A percentile compares a stretch with the other conserved stretches of the same genome.
These are phyloP conservation scores for Xylaria sp. DNA, from an alignment of 2,329 filamentous ascomycete species.

Conservation along the genomic window DNA sequence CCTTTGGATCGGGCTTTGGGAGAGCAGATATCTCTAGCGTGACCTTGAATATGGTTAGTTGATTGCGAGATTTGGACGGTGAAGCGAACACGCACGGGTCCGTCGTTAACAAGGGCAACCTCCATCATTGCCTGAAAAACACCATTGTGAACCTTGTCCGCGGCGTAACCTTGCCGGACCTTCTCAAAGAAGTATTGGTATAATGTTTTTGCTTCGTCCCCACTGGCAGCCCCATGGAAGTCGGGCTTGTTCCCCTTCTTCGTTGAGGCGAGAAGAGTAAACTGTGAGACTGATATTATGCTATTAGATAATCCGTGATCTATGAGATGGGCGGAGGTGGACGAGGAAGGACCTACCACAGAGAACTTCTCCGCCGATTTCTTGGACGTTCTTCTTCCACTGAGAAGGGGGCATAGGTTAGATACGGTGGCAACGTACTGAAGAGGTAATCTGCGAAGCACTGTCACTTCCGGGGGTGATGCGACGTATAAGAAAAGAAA, in stretches of 20 bases:
- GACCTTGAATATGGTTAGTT: slow-evolving; percentile 41
- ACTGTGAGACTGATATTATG: slow-evolving; percentile 78
- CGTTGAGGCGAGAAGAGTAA: slow-evolving; percentile 90
- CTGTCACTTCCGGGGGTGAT: not conserved
- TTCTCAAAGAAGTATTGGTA: slow-evolving; percentile 85
- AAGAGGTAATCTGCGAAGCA: not conserved
- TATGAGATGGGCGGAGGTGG: not conserved
- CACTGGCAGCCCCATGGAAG: slow-evolving; percentile 85
- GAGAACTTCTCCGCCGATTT: slow-evolving; percentile 90
- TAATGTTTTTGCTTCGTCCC: slow-evolving; percentile 76
- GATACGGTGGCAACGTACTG: slow-evolving; percentile 6
- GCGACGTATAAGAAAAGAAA: slow-evolving; percentile 11
- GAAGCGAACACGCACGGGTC: slow-evolving; percentile 58
- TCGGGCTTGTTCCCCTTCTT: slow-evolving; percentile 96
- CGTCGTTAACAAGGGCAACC: slow-evolving; percentile 88
- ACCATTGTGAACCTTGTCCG: slow-evolving; percentile 87
- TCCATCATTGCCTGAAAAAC: slow-evolving; percentile 99
- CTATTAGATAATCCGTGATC: slow-evolving; percentile 9
- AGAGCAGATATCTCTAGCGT: slow-evolving; percentile 45
- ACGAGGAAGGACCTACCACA: slow-evolving; percentile 69
- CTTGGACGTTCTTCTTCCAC: slow-evolving; percentile 91
- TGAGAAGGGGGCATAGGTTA: slow-evolving; percentile 46
- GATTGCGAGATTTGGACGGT: not conserved
- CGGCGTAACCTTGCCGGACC: slow-evolving; percentile 72
- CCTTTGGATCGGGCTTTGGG: slow-evolving; percentile 26